These are phyloP conservation scores for Teunomyces panamensis DNA, from an alignment of 805 yeast species.

Conservation along the genomic window DNA sequence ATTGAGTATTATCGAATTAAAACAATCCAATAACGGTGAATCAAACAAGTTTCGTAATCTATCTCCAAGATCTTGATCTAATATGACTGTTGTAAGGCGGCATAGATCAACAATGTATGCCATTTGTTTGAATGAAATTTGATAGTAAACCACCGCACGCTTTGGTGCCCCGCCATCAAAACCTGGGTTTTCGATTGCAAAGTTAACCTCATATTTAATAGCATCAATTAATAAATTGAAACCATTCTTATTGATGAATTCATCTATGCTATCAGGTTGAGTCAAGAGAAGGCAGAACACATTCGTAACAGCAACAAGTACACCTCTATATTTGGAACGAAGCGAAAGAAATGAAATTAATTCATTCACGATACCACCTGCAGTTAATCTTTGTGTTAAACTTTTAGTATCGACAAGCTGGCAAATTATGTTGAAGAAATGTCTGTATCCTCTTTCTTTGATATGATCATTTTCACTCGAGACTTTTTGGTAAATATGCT, in stretches of 20 bases:
- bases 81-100: conserved; percentile 59
- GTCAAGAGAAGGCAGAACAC: conserved; percentile 48
- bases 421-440: conserved; percentile 59
- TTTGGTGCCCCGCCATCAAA: conserved; percentile 56
- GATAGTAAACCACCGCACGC: conserved; percentile 46
- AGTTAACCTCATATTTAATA: conserved; percentile 60
- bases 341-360: conserved; percentile 59
- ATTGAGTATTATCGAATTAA: conserved; percentile 57
- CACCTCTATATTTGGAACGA: conserved; percentile 49
- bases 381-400: conserved; percentile 53
- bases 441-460: conserved; percentile 45
- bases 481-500: conserved; percentile 55
- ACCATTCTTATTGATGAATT: conserved; percentile 67
- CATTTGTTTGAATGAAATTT: conserved; percentile 58
- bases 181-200: conserved; percentile 58
- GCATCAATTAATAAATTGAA: conserved; percentile 58
- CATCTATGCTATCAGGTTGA: conserved; percentile 50
- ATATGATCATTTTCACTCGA: conserved; percentile 35
- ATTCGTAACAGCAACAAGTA: conserved; percentile 55
- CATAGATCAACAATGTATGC: conserved; percentile 48
- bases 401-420: conserved; percentile 57
- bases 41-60: conserved; percentile 82
- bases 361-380: conserved; percentile 74
- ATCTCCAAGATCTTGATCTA: conserved; percentile 78
- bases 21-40: conserved; percentile 64